These are phyloP conservation scores for Stachybotrys echinatus DNA, from an alignment of 2,329 filamentous ascomycete species.

Conservation along the genomic window DNA sequence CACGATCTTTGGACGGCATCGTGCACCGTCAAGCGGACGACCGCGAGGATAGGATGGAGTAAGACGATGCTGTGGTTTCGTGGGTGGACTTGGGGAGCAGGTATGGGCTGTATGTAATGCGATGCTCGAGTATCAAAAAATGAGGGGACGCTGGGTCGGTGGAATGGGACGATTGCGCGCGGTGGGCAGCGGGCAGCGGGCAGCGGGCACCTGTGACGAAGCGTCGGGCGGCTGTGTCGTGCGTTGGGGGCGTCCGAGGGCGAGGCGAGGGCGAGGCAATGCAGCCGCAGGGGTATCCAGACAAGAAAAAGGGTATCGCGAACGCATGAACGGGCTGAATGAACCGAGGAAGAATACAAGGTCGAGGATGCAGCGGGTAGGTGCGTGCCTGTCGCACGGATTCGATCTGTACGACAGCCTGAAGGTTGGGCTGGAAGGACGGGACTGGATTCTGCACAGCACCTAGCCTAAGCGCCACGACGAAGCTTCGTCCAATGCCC, in stretches of 20 bases:
- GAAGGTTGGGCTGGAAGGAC: neutral
- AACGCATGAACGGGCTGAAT: neutral
- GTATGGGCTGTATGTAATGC: too few species aligned
- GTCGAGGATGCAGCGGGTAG: too few species aligned
- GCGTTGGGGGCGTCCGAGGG: too few species aligned
- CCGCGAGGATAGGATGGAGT: too few species aligned
- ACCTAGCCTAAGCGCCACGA: neutral
- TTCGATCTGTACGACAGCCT: neutral
- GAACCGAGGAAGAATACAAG: neutral
- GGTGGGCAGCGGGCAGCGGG: too few species aligned
- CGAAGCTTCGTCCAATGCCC: neutral
- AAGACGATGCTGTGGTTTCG: too few species aligned
- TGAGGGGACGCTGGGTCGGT: neutral
- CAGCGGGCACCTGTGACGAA: neutral
- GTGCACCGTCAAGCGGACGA: conserved; percentile 20
- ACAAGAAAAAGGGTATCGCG: neutral
- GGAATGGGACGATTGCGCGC: neutral
- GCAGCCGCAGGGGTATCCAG: too few species aligned
- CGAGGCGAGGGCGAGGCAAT: too few species aligned
- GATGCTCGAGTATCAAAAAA: too few species aligned
- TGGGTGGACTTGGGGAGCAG: too few species aligned
- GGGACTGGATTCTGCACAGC: neutral
- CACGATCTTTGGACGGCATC: conserved; percentile 37
- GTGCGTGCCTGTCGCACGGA: neutral
- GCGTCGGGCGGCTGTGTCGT: neutral